Evolutionary conservation across 2,329 filamentous ascomycete genomes (phyloP).

Genomic region (Berkeleyomyces rouxiae): DNA sequence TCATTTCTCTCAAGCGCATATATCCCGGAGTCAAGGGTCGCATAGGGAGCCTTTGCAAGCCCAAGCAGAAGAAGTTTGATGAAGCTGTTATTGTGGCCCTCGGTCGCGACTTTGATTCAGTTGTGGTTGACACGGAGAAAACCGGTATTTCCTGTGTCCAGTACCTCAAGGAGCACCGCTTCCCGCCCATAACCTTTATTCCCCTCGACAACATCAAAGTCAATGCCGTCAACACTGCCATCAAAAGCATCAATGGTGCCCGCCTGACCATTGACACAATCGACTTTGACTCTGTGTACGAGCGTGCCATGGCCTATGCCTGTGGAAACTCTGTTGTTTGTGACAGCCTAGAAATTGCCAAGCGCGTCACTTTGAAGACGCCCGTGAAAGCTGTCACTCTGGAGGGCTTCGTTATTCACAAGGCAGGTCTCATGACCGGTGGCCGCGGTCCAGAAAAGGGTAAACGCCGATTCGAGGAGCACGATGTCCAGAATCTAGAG

Average conservation of each 20-base stretch:
- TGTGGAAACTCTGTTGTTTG: conserved; percentile 93
- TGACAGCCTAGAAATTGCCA: conserved; percentile 71
- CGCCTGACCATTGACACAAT: conserved; percentile 90
- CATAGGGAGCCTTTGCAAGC: conserved; percentile 79
- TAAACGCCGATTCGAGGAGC: conserved; percentile 75
- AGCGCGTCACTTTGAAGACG: conserved; percentile 67
- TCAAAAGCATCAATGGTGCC: conserved; percentile 77
- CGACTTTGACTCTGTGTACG: conserved; percentile 74
- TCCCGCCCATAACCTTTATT: conserved; percentile 81
- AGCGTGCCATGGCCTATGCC: conserved; percentile 85
- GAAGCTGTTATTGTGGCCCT: conserved; percentile 86
- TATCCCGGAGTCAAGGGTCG: conserved; percentile 85
- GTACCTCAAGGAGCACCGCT: conserved; percentile 79
- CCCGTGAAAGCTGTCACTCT: conserved; percentile 89
- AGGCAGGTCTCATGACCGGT: conserved; percentile 91
- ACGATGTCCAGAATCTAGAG: conserved; percentile 72
- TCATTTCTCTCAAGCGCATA: conserved; percentile 73
- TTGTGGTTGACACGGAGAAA: conserved; percentile 90
- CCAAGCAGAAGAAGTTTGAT: conserved; percentile 93
- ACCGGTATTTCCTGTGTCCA: conserved; percentile 87
- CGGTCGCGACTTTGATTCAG: conserved; percentile 81
- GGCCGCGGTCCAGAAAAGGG: conserved; percentile 66
- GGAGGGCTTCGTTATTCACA: conserved; percentile 93
- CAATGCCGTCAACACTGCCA: conserved; percentile 70
- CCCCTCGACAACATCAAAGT: conserved; percentile 96